Conservation (phyloP, 129 eudicot species). For the Arctium lappa region DNA sequence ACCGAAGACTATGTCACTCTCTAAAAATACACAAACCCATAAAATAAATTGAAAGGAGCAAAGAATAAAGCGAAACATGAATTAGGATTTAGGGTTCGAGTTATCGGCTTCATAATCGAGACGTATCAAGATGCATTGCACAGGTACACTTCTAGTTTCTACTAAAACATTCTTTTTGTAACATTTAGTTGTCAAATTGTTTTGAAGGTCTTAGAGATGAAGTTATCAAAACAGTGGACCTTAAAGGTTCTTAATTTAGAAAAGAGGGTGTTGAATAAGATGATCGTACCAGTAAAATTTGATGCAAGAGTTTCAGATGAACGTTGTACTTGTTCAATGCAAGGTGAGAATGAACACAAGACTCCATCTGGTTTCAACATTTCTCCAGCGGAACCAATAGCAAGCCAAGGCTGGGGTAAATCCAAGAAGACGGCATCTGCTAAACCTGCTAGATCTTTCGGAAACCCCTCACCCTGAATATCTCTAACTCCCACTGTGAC, state of each 20-base stretch:
- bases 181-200: not conserved
- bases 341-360: constrained; percentile 95
- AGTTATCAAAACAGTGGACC: not conserved
- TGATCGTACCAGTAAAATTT: constrained; percentile 61
- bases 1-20: no score
- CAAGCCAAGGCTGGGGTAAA: constrained; percentile 96
- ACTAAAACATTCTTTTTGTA: not conserved
- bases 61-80: no score
- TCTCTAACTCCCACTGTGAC: constrained; percentile 91
- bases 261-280: not conserved
- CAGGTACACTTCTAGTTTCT: no score
- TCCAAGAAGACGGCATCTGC: constrained; percentile 92
- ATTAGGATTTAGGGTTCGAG: no score
- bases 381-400: constrained; percentile 84
- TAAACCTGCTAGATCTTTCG: constrained; percentile 54
- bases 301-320: constrained; percentile 77
- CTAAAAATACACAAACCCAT: no score
- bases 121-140: no score
- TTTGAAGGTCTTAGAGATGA: not conserved
- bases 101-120: no score
- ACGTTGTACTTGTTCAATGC: constrained; percentile 97
- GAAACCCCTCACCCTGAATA: constrained; percentile 94
- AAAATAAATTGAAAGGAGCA: no score
- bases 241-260: not conserved
- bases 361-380: constrained; percentile 85